These are phyloP conservation scores for Phaeoacremonium minimum DNA, from an alignment of 2,329 filamentous ascomycete species.

Conservation along the genomic window DNA sequence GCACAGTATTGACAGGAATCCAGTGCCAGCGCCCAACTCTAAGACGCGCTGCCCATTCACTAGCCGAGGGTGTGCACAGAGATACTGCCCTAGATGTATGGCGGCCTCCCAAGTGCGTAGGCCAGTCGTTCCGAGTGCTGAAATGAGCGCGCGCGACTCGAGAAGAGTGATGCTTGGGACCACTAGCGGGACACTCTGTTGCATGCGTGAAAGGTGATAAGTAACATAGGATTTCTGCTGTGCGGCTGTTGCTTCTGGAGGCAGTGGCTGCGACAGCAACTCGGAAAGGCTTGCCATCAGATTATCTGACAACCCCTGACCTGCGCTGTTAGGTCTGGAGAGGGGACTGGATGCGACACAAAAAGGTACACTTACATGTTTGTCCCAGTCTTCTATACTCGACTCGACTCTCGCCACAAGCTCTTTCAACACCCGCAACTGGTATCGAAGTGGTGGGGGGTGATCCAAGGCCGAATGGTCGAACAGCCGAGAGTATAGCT, in stretches of 20 bases:
- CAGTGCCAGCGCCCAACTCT: constrained; percentile 74
- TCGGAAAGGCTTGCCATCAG: constrained; percentile 66
- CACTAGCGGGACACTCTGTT: constrained; percentile 3
- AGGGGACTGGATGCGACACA: constrained; percentile 15
- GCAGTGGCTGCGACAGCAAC: constrained; percentile 59
- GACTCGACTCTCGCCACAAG: constrained; percentile 67
- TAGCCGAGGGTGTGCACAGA: constrained; percentile 42
- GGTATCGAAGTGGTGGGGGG: constrained; percentile 65
- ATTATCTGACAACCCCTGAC: constrained; percentile 77
- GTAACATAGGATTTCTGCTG: constrained; percentile 74
- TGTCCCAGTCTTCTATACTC: constrained; percentile 74
- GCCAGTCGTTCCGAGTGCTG: constrained; percentile 69
- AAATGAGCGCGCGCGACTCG: constrained; percentile 65
- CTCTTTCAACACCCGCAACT: constrained; percentile 67
- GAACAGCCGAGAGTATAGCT: constrained; percentile 65
- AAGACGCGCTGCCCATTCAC: constrained; percentile 56
- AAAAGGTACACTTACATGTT: constrained; percentile 64
- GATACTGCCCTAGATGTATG: constrained; percentile 66
- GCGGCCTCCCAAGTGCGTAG: constrained; percentile 79
- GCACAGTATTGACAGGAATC: constrained; percentile 70
- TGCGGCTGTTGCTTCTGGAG: constrained; percentile 59
- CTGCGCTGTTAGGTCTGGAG: background rate
- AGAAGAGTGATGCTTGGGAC: constrained; percentile 52
- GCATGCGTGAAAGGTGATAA: constrained; percentile 49
- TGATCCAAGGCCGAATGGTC: constrained; percentile 47